Evolutionary conservation across 225 moss, liverwort and hornwort genomes (phyloP), one percentile per base, ranked within the genome.

Genomic region (Thuidium tamariscinum): DNA sequence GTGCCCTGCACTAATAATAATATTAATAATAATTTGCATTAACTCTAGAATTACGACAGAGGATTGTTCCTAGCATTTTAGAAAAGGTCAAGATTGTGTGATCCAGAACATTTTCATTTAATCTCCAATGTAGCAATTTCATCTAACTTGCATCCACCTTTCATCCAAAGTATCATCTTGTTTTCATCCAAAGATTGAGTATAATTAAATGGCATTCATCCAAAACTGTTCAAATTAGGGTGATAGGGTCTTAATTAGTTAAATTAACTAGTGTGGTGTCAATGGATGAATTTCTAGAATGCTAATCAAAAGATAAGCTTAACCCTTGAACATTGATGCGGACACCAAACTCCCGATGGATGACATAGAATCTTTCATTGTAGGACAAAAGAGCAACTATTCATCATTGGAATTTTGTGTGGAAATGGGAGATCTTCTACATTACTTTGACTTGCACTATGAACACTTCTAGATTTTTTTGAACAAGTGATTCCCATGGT

Each of bases 151-250:
- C 44, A 41, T 26, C 42, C 26, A 27, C 5, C 22, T 34, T 37
- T 23, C 13, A 39, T 68, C 2, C 14, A n/a, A 23, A 23, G 9
- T 5, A 26, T 1, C 16, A 42, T 44, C 16, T 9, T 0, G 0
- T 27, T 42, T 71, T 71, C 10, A 72, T 30, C 2, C 30, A 10
- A 18, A 72, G 4, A 46, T 46, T 72, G 2, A 18, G 7, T 9
- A 3, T 46, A 46, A 72, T 46, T 7, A 46, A 17, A 44, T 44
- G 44, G 0, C 11, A 72, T 29, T 46, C 17, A 10, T 71, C 29
- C 27, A 44, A 71, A 71, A 71, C 1, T 71, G 10, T 44, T 71
- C 29, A 29, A 46, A 46, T 46, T 46, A 46, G 30, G 11, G 2
- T 30, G 16, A 46, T 0, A 44, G 3, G 29, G 29, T 29, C 18